These are phyloP conservation scores for Monosporascus sp. DNA, from an alignment of 2,329 filamentous ascomycete genomes.

Conservation along the genomic window DNA sequence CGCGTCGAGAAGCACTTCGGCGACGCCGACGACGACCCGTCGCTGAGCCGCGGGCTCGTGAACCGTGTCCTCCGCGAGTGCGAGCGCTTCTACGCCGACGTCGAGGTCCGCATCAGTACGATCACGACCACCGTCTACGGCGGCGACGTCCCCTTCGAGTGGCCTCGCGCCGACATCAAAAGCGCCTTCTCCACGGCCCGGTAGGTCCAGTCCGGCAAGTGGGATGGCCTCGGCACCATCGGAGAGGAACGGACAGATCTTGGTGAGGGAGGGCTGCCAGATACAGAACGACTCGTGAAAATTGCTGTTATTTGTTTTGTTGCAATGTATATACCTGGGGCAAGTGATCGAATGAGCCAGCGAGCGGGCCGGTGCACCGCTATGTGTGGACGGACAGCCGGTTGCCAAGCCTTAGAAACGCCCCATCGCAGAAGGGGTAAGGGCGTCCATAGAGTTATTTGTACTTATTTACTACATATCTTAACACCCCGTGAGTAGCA, in stretches of 20 bases:
- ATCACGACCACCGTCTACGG: slow-evolving; percentile 60
- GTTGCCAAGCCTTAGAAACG: too few relatives aligned
- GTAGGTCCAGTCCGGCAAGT: slow-evolving; percentile 25
- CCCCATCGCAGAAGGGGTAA: too few relatives aligned
- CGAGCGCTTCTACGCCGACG: slow-evolving; percentile 57
- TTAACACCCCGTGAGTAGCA: too few relatives aligned
- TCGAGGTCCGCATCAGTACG: slow-evolving; percentile 55
- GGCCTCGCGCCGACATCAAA: slow-evolving; percentile 60
- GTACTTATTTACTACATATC: too few relatives aligned
- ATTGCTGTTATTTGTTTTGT: too few relatives aligned
- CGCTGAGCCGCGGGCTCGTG: slow-evolving; percentile 54
- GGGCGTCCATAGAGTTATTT: too few relatives aligned
- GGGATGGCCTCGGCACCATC: slow-evolving; percentile 6
- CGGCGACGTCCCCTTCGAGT: slow-evolving; percentile 60
- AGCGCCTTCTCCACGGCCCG: slow-evolving; percentile 43
- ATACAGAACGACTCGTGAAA: background rate
- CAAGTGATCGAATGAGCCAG: too few relatives aligned
- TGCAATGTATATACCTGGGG: too few relatives aligned
- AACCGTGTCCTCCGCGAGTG: slow-evolving; percentile 54
- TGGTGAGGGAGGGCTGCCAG: background rate
- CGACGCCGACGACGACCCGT: slow-evolving; percentile 76
- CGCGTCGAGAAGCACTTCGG: slow-evolving; percentile 97
- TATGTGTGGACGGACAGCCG: too few relatives aligned
- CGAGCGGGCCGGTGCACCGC: too few relatives aligned
- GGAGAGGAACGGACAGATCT: background rate